Evolutionary conservation across 305 asterid genomes (phyloP), one percentile per base, ranked within the genome.

Genomic region (Nicotiana rustica): DNA sequence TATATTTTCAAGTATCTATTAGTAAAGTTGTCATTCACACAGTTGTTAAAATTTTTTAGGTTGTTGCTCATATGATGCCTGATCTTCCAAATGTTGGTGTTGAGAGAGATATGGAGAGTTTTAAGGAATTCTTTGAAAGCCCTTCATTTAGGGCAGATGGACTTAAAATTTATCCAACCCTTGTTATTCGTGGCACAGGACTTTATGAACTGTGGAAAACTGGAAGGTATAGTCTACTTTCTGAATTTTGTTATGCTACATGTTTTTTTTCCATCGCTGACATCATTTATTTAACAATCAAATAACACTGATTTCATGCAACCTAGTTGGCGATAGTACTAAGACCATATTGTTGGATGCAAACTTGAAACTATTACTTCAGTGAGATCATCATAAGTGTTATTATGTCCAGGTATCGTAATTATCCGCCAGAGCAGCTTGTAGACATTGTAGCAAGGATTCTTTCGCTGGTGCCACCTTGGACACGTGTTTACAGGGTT

Each of bases 41-140:
- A 18, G 12, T 44, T 71, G 61, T 71, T 47, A 25, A 52, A 5
- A 78, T 71, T 57, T 88, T 84, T 66, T 82, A 96, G 99, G 98
- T 96, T 55, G 99, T 96, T 83, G 98, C 99, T 89, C 98, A 94
- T 89, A 96, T 96, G 99, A 96, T 94, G 99, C 99, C 99, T 69
- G 99, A 94, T 90, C 98, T 96, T 86, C 99, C 99, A 82, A 95
- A 96, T 84, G 99, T 96, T 84, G 99, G 99, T 79, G 92, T 94
- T 71, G 99, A 96, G 84, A 92, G 99, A 85, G 99, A 96, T 89
- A 38, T 96, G 90, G 99, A 96, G 90, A 96, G 99, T 87, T 96
- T 96, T 76, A 93, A 94, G 90, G 99, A 96, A 84, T 96, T 96
- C 88, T 96, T 96, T 84, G 99, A 93, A 87, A 96, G 97, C 84